phyloP scores from a whole-genome alignment of 2,329 filamentous ascomycete species.

The Sclerotinia sclerotiorum region DNA sequence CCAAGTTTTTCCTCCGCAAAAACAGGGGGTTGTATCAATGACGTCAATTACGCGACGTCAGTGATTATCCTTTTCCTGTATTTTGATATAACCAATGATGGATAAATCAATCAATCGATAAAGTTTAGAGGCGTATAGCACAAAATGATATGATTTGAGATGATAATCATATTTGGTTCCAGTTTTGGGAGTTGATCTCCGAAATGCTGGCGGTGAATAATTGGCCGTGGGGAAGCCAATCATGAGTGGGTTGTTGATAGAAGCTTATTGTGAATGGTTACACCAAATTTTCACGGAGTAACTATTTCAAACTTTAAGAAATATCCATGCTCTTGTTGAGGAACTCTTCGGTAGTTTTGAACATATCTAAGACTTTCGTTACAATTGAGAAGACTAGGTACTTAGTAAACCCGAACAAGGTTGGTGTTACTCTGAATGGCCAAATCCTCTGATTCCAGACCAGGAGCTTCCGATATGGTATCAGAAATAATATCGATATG shows the following conservation, averaged over 20 bases:
- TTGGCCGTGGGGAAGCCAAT: not conserved
- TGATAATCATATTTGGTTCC: not conserved
- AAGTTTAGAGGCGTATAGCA: not conserved
- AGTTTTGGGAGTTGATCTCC: not conserved
- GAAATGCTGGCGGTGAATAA: not conserved
- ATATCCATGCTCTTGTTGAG: not conserved
- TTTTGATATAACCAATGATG: not conserved
- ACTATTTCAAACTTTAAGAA: not conserved
- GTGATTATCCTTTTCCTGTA: not conserved
- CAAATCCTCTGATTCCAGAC: too few species aligned
- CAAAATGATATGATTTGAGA: not conserved
- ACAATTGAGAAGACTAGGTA: too few species aligned
- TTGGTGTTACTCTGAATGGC: too few species aligned
- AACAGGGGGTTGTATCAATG: not conserved
- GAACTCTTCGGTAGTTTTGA: too few species aligned
- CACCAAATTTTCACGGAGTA: not conserved
- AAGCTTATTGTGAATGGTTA: not conserved
- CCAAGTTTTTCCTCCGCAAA: not conserved
- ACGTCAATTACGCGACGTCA: conserved; percentile 13
- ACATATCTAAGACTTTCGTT: too few species aligned
- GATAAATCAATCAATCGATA: not conserved
- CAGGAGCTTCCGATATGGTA: too few species aligned
- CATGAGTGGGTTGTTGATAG: not conserved
- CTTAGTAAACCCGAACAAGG: too few species aligned
- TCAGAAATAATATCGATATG: too few species aligned